A percentile compares a stretch with the other conserved stretches of the same genome.
phyloP scores from a whole-genome alignment of 768 basidiomycete genomes.

The Mycena maculata region DNA sequence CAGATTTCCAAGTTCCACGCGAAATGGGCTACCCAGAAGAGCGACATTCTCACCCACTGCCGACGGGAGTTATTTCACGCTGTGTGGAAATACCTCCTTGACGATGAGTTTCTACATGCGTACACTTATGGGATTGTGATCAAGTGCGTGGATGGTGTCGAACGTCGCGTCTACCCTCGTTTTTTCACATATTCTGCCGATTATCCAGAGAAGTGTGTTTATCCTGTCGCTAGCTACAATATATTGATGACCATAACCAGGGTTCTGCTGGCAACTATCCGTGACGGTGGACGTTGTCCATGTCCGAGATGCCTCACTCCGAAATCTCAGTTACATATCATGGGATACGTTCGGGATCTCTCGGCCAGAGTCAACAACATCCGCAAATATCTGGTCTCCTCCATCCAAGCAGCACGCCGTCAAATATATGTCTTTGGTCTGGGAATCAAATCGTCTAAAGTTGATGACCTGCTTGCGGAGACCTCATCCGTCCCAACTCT shows the following conservation, averaged over 20 bases:
- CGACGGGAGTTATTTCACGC: slow-evolving; percentile 42
- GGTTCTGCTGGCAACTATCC: slow-evolving; percentile 33
- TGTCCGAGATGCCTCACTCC: slow-evolving; percentile 38
- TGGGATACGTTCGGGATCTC: slow-evolving; percentile 25
- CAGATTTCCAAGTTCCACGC: slow-evolving; percentile 31
- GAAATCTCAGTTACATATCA: slow-evolving; percentile 32
- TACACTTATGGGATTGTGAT: slow-evolving; percentile 41
- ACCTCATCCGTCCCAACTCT: slow-evolving; percentile 26
- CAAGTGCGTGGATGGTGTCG: slow-evolving; percentile 37
- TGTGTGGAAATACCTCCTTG: slow-evolving; percentile 39
- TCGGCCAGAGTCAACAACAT: not conserved
- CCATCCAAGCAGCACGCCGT: slow-evolving; percentile 1
- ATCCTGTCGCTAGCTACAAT: too few species aligned
- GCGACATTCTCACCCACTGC: slow-evolving; percentile 41
- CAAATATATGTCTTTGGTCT: slow-evolving; percentile 1
- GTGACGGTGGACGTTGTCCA: slow-evolving; percentile 35
- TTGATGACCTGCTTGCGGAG: slow-evolving; percentile 14
- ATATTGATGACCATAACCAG: not conserved
- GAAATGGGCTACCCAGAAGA: slow-evolving; percentile 26
- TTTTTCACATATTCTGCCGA: slow-evolving; percentile 43
- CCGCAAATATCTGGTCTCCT: slow-evolving; percentile 4
- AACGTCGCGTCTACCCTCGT: slow-evolving; percentile 38
- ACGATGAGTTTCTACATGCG: slow-evolving; percentile 41
- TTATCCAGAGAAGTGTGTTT: slow-evolving; percentile 43
- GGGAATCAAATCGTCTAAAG: not conserved